These are phyloP conservation scores for Leishmania martiniquensis DNA, from an alignment of 208 protist species.

Conservation along the genomic window DNA sequence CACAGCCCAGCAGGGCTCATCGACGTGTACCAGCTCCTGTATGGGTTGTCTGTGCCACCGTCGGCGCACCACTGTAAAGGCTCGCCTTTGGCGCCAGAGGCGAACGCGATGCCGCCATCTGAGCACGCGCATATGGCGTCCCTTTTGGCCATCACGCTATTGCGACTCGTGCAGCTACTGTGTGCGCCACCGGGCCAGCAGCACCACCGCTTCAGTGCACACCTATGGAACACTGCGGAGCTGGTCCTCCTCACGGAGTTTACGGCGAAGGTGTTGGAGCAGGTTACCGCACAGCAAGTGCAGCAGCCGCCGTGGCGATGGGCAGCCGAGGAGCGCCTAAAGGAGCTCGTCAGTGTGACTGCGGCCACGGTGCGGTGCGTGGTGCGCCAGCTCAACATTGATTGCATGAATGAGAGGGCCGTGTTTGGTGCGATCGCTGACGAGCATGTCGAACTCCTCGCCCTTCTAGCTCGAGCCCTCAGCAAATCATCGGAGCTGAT, in stretches of 20 bases:
- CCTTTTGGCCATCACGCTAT: conserved; percentile 23
- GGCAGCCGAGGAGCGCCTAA: conserved; percentile 15
- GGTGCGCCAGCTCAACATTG: conserved; percentile 22
- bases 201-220: conserved; percentile 3
- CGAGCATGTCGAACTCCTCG: conserved; percentile 21
- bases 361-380: conserved; percentile 9
- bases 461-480: conserved; percentile 13
- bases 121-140: conserved; percentile 30
- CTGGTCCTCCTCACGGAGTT: conserved; percentile 39
- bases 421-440: conserved; percentile 27
- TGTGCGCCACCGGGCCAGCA: conserved; percentile 1
- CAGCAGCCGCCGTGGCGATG: conserved; percentile 20
- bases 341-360: conserved; percentile 5
- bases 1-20: conserved; percentile 25
- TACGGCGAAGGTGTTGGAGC: conserved; percentile 16
- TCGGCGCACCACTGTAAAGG: neutral
- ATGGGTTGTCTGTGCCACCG: neutral
- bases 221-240: conserved; percentile 4
- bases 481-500: conserved; percentile 21
- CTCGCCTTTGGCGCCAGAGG: neutral
- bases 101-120: conserved; percentile 1
- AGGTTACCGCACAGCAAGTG: conserved; percentile 8
- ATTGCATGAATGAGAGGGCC: conserved; percentile 26
- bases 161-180: conserved; percentile 26
- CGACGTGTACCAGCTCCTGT: conserved; percentile 7